Conservation (phyloP, 768 basidiomycete species). For the Amanita molliuscula region DNA sequence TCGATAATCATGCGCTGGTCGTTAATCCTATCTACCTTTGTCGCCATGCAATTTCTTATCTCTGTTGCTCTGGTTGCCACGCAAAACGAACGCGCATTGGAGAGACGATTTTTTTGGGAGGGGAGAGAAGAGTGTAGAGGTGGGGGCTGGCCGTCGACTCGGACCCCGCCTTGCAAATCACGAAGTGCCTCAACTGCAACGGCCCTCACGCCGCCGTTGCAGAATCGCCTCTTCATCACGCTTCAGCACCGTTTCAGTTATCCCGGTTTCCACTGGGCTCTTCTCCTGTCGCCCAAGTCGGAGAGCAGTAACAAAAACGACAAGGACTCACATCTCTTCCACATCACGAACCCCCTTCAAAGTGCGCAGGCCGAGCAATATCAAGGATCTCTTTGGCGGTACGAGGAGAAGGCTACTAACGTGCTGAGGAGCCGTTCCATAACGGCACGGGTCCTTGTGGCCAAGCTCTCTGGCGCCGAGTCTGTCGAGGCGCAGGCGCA, state of each 20-base stretch:
- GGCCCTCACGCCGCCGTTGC: too few species aligned
- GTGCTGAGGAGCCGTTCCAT: neutral
- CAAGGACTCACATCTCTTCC: conserved; percentile 5
- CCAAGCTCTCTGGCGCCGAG: neutral
- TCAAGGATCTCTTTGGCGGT: neutral
- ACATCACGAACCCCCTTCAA: neutral
- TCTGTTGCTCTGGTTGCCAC: too few species aligned
- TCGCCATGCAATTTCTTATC: too few species aligned
- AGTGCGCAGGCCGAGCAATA: neutral
- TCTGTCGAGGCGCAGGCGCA: neutral
- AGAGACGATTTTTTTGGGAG: too few species aligned
- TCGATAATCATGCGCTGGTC: too few species aligned
- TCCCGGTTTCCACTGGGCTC: conserved; percentile 5
- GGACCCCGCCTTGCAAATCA: too few species aligned
- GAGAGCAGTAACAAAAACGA: neutral
- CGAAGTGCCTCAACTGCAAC: too few species aligned
- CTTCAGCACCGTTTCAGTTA: conserved; percentile 1
- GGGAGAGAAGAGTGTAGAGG: too few species aligned
- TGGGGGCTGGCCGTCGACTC: too few species aligned
- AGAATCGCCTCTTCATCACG: conserved; percentile 8
- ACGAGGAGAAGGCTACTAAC: conserved; percentile 1
- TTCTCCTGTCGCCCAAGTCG: conserved; percentile 6
- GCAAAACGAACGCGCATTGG: too few species aligned
- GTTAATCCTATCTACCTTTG: too few species aligned
- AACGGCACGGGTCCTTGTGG: conserved; percentile 1